A percentile compares a stretch with the other conserved stretches of the same genome.
phyloP scores from a whole-genome alignment of 352 stramenopile genomes.

The Globisporangium splendens region DNA sequence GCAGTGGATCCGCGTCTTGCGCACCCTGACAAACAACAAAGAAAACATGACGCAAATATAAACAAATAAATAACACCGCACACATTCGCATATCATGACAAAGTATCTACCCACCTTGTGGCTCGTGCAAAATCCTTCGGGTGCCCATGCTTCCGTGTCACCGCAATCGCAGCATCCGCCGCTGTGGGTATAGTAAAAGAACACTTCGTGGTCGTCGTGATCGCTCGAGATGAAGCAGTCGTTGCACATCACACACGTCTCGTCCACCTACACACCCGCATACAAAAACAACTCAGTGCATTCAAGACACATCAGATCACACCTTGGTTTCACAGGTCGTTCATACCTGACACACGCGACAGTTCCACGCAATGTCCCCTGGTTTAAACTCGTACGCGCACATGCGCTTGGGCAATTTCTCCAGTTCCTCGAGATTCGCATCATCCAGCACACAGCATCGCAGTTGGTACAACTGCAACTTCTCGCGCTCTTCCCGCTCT shows the following conservation, averaged over 20 bases:
- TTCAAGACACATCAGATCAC: not conserved
- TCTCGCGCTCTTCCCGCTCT: constrained; percentile 50
- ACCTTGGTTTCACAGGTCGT: too few relatives aligned
- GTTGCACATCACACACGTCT: constrained; percentile 97
- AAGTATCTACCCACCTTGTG: constrained; percentile 71
- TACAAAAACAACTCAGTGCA: constrained; percentile 1
- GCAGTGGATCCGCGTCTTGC: constrained; percentile 67
- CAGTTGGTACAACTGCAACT: constrained; percentile 41
- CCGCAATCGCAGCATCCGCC: constrained; percentile 98
- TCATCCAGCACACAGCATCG: constrained; percentile 60
- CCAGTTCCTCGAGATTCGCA: constrained; percentile 33
- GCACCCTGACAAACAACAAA: constrained; percentile 35
- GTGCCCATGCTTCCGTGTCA: constrained; percentile 95
- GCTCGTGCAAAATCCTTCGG: constrained; percentile 91
- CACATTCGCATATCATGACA: too few relatives aligned
- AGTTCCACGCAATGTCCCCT: constrained; percentile 98
- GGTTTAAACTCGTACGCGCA: constrained; percentile 93
- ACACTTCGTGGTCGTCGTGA: constrained; percentile 93
- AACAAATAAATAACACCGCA: too few relatives aligned
- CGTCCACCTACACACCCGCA: constrained; percentile 80
- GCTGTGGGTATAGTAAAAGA: constrained; percentile 93
- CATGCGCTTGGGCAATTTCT: constrained; percentile 82
- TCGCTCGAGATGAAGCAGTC: constrained; percentile 95
- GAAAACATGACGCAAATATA: too few relatives aligned
- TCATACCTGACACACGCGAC: constrained; percentile 79